phyloP scores from a whole-genome alignment of 805 yeast species.

The Candida loeiensis region DNA sequence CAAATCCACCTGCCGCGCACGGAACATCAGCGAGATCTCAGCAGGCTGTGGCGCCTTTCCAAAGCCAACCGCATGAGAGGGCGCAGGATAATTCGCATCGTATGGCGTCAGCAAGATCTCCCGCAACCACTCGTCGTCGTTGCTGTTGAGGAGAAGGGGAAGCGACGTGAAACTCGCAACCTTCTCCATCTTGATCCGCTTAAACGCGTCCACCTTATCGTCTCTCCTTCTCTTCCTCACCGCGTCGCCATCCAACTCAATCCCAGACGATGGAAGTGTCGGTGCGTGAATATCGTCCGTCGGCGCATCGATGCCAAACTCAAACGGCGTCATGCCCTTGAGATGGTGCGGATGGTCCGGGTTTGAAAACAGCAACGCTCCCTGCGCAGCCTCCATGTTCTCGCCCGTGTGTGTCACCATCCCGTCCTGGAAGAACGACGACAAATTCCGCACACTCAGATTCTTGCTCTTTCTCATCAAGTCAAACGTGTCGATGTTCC shows the following conservation, averaged over 20 bases:
- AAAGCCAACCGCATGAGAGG: conserved; percentile 60
- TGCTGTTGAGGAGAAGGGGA: conserved; percentile 9
- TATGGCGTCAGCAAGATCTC: conserved; percentile 68
- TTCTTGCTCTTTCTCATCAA: conserved; percentile 15
- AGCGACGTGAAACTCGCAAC: conserved; percentile 8
- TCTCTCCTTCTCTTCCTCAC: conserved; percentile 4
- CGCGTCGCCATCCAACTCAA: conserved; percentile 2
- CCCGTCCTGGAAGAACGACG: conserved; percentile 13
- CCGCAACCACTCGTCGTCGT: conserved; percentile 59
- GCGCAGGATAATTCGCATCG: conserved; percentile 52
- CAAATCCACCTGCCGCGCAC: conserved; percentile 63
- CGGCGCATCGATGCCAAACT: conserved; percentile 18
- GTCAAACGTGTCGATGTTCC: conserved; percentile 29
- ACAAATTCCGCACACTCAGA: conserved; percentile 11
- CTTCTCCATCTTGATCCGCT: conserved; percentile 8
- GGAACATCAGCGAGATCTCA: conserved; percentile 59
- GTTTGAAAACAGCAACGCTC: conserved; percentile 27
- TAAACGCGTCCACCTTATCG: background rate
- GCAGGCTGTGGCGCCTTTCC: conserved; percentile 15
- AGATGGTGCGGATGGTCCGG: conserved; percentile 39
- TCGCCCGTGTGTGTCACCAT: conserved; percentile 2
- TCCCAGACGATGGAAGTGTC: conserved; percentile 6
- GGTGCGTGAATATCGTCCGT: conserved; percentile 5
- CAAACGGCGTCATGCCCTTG: conserved; percentile 40
- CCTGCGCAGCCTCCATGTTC: conserved; percentile 7